Base-by-base conservation (phyloP, 805 yeast species). In the Saccharomycopsis javanensis region DNA sequence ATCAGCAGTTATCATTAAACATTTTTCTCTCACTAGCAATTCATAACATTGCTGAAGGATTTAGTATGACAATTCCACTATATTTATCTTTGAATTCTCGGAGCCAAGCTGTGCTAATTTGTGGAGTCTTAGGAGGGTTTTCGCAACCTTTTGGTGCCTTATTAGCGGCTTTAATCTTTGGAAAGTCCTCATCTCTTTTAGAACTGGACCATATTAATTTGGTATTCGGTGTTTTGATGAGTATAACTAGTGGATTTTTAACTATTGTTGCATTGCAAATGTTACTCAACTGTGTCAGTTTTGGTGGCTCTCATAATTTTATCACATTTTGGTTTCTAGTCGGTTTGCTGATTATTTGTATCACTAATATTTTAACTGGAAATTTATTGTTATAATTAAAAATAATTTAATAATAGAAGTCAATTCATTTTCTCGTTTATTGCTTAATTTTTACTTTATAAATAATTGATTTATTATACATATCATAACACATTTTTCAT, bases 41-140 rank as follows among this genome's bases (percentile, higher is more conserved):
- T 30, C 99, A 92, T 71, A 94, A 94, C 69, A 84, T 89, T 63
- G 85, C 91, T 23, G 99, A 92, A 68, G 99, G 98, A 0, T 90
- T 94, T 67, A 82, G 94, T 15, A 91, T 92, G 87, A 88, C 96
- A 13, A 74, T 91, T 51, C 98, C 98, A 0, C 73, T 92, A 33
- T 94, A 85, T 67, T 79, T 91, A 54, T 88, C 95, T 7, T 74
- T 92, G 61, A 74, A 79, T 48, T 76, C 81, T 1, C 74, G 88
- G 50, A 64, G 71, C 28, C 76, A 79, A 62, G 96, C 97, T 0
- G 71, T 89, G 10, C 61, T 76, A 0, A 77, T 85, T 6, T 79
- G 91, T 15, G 81, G 87, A 1, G 56, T 83, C 0, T 71, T 92
- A 16, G 97, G 97, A 3, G 91, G 92, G 0, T 74, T 82, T 1